Percentiles rank a stretch among this genome's conserved stretches.
Conservation (phyloP, 2,329 filamentous ascomycete genomes). For the Cryphonectria naterciae region DNA sequence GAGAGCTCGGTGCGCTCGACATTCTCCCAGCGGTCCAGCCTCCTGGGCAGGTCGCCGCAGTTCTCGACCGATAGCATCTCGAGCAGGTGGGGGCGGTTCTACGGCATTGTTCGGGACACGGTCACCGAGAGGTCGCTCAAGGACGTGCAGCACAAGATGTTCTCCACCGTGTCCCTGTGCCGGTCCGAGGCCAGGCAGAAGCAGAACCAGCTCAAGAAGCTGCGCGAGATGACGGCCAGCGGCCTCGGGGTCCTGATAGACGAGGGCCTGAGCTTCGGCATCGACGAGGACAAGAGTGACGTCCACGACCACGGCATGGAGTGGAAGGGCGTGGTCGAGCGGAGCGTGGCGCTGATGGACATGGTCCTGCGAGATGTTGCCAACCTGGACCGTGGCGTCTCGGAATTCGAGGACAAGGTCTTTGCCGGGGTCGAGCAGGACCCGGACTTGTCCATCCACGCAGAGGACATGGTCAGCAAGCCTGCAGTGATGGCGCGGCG, state of each 20-base stretch:
- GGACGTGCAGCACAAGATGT: constrained; percentile 71
- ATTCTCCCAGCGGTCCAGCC: constrained; percentile 35
- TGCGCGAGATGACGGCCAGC: constrained; percentile 81
- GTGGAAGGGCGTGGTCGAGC: constrained; percentile 74
- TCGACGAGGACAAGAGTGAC: constrained; percentile 58
- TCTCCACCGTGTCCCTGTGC: constrained; percentile 78
- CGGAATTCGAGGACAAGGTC: constrained; percentile 68
- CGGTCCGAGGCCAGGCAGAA: constrained; percentile 77
- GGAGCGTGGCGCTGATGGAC: constrained; percentile 84
- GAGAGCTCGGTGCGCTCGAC: constrained; percentile 56
- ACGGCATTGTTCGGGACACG: constrained; percentile 76
- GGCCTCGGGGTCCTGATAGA: constrained; percentile 86
- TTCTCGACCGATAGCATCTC: constrained; percentile 41
- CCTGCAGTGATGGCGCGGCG: constrained; percentile 67
- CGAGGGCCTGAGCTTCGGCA: constrained; percentile 74
- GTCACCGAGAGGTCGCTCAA: constrained; percentile 73
- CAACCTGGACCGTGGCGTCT: constrained; percentile 62
- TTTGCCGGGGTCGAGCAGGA: constrained; percentile 67
- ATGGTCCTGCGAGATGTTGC: constrained; percentile 77
- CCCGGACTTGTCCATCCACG: constrained; percentile 58
- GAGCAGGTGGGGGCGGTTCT: constrained; percentile 71
- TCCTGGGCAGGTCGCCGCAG: constrained; percentile 24
- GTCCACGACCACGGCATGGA: constrained; percentile 49
- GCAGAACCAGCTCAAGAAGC: constrained; percentile 69
- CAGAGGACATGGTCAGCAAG: constrained; percentile 52